phyloP scores from a whole-genome alignment of 768 basidiomycete genomes.

The Cystofilobasidium macerans region DNA sequence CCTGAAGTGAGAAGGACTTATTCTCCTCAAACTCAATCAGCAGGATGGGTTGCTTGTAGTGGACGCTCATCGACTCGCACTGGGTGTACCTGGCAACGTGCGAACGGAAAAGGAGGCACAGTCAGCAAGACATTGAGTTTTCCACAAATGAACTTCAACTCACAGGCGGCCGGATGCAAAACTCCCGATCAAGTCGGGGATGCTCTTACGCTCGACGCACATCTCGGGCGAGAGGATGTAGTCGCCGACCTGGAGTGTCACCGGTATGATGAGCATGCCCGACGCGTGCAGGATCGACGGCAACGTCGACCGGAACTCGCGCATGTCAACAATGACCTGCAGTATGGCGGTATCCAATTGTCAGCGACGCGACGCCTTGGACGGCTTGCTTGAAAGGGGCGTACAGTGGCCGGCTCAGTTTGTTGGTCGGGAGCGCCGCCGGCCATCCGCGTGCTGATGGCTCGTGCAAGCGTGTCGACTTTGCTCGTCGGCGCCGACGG shows the following conservation, averaged over 20 bases:
- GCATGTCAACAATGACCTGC: constrained; percentile 90
- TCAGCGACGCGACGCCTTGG: too few species aligned
- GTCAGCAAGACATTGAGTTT: too few species aligned
- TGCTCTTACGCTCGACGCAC: constrained; percentile 88
- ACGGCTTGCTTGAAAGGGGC: too few species aligned
- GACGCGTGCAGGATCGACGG: constrained; percentile 82
- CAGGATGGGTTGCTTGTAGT: constrained; percentile 86
- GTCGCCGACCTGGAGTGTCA: constrained; percentile 87
- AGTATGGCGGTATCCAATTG: too few species aligned
- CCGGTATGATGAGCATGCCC: constrained; percentile 67
- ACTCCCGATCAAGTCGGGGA: constrained; percentile 82
- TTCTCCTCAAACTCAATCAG: constrained; percentile 97
- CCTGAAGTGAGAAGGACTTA: constrained; percentile 84
- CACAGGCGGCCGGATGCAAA: constrained; percentile 89
- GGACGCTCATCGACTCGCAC: constrained; percentile 90
- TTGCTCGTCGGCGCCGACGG: constrained; percentile 5
- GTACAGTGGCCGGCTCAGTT: constrained; percentile 47
- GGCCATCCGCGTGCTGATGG: constrained; percentile 72
- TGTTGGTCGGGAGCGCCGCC: constrained; percentile 55
- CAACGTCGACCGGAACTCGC: constrained; percentile 86
- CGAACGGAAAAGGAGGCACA: background rate
- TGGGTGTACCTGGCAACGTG: constrained; percentile 67
- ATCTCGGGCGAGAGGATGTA: constrained; percentile 92
- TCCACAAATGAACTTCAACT: constrained; percentile 36
- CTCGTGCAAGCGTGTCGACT: constrained; percentile 38